Evolutionary conservation across 2,329 filamentous ascomycete genomes (phyloP), one percentile per base, ranked within the genome.

Genomic region (Fusarium azukiicola): DNA sequence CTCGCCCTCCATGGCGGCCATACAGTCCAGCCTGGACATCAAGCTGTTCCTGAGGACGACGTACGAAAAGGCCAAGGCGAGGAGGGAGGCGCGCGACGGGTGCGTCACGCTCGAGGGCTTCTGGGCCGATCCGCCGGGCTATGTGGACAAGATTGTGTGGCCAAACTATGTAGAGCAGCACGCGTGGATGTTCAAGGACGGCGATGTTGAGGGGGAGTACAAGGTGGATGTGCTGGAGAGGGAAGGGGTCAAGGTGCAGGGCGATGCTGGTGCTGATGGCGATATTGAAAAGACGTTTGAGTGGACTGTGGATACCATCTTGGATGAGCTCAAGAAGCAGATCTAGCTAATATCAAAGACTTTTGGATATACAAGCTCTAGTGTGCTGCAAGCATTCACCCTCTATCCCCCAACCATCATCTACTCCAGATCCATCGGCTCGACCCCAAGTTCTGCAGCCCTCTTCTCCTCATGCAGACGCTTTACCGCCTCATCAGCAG

Each of bases 81-180:
- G 96, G 36, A 89, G 96, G 42, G 93, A 95, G 84, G 93, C 93
- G 0, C 89, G 96, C 70, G 93, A 92, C 79, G 96, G 96, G 16
- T 98, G 98, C 85, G 95, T 96, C 42, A 97, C 96, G 6, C 87
- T 95, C 9, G 94, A 99, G 83, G 97, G 97, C 40, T 99, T 99
- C 88, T 99, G 98, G 98, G 92, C 94, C 72, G 98, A 99, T 86
- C 98, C 98, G 0, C 96, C 96, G 0, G 97, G 96, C 0, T 99
- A 99, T 85, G 97, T 99, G 49, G 97, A 99, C 85, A 93, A 96
- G 85, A 92, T 99, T 71, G 98, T 99, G 8, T 99, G 98, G 98
- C 97, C 97, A 6, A 97, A 98, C 82, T 99, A 99, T 86, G 96
- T 96, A 6, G 90, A 92, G 69, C 93, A 96, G 82, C 97, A 99